Evolutionary conservation across 495 filamentous ascomycete species (phyloP), one percentile per base, ranked within the genome.

Genomic region (Penicillium ochrochloron): DNA sequence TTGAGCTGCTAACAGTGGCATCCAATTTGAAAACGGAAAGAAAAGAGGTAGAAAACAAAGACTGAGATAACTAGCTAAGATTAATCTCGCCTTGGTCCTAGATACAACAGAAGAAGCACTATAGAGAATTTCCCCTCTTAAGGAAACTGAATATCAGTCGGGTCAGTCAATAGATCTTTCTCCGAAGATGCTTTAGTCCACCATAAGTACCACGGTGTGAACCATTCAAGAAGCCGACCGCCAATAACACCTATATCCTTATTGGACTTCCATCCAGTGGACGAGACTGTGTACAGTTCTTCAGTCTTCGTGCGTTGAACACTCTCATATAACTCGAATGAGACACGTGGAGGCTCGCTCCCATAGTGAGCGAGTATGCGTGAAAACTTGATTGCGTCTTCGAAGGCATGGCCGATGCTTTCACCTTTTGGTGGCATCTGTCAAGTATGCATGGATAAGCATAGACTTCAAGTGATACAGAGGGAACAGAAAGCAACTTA

Each of bases 341-440:
- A n/a, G 31, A 35, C 53, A 12, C 17, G 12, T 37, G 53, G 53
- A 27, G 39, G 25, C n/a, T 33, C 57, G 15, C 25, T 5, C 12
- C 14, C 6, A 6, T 42, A 59, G 57, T 44, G 57, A 29, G 39
- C 17, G 11, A 84, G 42, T 41, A 80, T 73, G 25, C 72, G 75
- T n/a, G 78, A 75, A 51, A 84, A 70, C 44, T 82, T 69, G 53
- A 84, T 76, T 10, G 73, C 78, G 69, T 84, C 83, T 67, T 85
- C 82, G 39, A 85, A 79, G 10, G 81, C 82, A 46, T 83, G 74
- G 8, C 80, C 79, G 15, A 79, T 82, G 57, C 70, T 74, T 65
- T 85, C 82, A 27, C 81, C 82, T 60, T 82, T 80, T 6, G 82
- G 83, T 15, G 83, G 81, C 83, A 84, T 84, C 72, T 79, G 23